phyloP scores from a whole-genome alignment of 345 rosid genomes.

The Fremontodendron californicum region DNA sequence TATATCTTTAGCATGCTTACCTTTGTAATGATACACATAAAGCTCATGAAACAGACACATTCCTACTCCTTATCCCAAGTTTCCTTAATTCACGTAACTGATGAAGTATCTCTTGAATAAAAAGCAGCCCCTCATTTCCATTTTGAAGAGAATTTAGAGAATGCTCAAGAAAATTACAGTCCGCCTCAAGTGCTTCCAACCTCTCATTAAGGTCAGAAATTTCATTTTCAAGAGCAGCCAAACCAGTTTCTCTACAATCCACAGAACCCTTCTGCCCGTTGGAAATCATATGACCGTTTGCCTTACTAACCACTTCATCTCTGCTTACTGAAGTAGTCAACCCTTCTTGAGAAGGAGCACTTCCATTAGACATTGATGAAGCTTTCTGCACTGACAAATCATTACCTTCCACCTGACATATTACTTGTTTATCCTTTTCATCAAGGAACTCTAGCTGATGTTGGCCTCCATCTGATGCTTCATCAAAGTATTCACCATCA shows the following conservation, averaged over 20 bases:
- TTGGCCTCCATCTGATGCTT: constrained; percentile 13
- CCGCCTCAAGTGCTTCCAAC: constrained; percentile 48
- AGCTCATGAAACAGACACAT: constrained; percentile 20
- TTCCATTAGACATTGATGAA: constrained; percentile 14
- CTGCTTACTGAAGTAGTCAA: constrained; percentile 3
- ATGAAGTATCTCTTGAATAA: constrained; percentile 41
- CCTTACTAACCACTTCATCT: constrained; percentile 6
- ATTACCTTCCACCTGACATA: constrained; percentile 8
- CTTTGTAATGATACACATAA: constrained; percentile 1
- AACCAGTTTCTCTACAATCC: constrained; percentile 16
- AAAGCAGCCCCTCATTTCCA: constrained; percentile 36
- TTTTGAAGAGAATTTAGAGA: constrained; percentile 38
- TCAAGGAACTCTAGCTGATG: constrained; percentile 18
- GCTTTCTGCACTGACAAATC: constrained; percentile 3
- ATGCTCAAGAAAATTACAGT: constrained; percentile 37
- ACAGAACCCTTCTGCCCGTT: constrained; percentile 5
- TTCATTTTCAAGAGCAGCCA: constrained; percentile 37
- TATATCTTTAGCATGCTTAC: constrained; percentile 7
- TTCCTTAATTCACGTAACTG: constrained; percentile 41
- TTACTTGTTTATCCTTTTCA: constrained; percentile 7
- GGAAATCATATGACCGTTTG: neutral
- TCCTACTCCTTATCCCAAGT: constrained; percentile 21
- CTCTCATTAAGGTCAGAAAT: constrained; percentile 42
- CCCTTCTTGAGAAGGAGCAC: constrained; percentile 16
- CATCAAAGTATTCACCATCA: constrained; percentile 22